Conservation (phyloP, 352 stramenopile genomes). For the Phytopythium oedochilum region DNA sequence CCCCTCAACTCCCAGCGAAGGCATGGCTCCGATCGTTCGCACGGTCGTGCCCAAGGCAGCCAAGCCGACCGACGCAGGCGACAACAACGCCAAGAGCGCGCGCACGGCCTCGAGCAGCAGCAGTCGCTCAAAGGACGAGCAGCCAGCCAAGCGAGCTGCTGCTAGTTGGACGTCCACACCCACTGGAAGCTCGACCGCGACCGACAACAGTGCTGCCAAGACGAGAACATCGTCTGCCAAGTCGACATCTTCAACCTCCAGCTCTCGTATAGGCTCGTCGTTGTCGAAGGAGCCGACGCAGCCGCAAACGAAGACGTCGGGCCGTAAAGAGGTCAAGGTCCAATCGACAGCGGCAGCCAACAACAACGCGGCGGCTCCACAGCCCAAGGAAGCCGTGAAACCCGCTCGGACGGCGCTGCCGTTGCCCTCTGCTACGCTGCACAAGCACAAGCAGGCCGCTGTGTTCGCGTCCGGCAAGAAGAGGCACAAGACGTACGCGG, state of each 20-base stretch:
- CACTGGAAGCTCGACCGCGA: not conserved
- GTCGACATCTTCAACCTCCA: not conserved
- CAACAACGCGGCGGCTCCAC: not conserved
- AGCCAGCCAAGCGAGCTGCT: not conserved
- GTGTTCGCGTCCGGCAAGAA: slow-evolving; percentile 69
- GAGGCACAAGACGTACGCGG: slow-evolving; percentile 65
- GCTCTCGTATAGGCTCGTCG: not conserved
- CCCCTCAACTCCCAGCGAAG: not conserved
- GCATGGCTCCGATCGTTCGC: slow-evolving; percentile 5
- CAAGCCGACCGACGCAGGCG: not conserved
- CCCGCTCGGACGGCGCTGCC: slow-evolving; percentile 15
- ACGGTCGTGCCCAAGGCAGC: slow-evolving; percentile 1
- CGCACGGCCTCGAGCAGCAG: not conserved
- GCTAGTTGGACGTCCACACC: not conserved
- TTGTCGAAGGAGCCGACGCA: not conserved
- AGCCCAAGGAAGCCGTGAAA: slow-evolving; percentile 7
- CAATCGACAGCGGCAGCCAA: not conserved
- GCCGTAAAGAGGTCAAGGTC: slow-evolving; percentile 19
- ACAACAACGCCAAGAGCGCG: slow-evolving; percentile 4
- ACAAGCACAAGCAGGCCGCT: slow-evolving; percentile 74
- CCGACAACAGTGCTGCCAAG: not conserved
- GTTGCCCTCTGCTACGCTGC: slow-evolving; percentile 46
- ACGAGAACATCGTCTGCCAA: not conserved
- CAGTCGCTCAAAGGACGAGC: not conserved
- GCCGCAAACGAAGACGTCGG: not conserved